Base-by-base conservation (phyloP, 352 stramenopile genomes). In the Nothophytophthora sp. region DNA sequence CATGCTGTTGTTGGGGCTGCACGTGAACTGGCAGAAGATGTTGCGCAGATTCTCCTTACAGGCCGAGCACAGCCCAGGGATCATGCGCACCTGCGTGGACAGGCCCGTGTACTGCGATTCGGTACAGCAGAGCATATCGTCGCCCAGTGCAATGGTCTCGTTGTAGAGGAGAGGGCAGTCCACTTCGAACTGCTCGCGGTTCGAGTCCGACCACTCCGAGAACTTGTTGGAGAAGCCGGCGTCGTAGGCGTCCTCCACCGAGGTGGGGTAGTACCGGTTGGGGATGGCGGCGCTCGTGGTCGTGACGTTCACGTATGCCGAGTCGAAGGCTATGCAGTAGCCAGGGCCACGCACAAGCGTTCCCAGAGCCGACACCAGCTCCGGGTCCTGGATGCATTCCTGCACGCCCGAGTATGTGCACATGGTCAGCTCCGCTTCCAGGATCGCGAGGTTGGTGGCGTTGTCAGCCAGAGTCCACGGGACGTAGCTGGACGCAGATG, bases 1-100 rank as follows among this genome's bases (percentile, higher is more conserved):
- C 41, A 83, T 61, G 9, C 69, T 78, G 60, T 88, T 84, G 62
- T 78, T 84, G 13, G 76, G 76, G 47, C 68, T 82, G 55, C 76
- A 88, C 22, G 76, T 75, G 47, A 84, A 79, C 41, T 82, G 69
- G 34, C 76, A 88, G 49, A 76, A 84, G 19, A 86, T 66, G 55
- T 88, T 84, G 50, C 74, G 76, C 48, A 88, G 61, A 32, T 86
- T 82, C 30, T 81, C 60, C 55, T 88, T 86, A 42, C 74, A 86
- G 8, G 73, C 52, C 12, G 73, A 74, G 44, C 76, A 88, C 24
- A 77, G 52, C 10, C 76, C 74, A 2, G 67, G 63, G 35, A 88
- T 84, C 74, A 81, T 81, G 4, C 67, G 69, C 16, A 85, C 69
- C 42, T 88, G 77, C 10, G 70, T 79, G 13, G 71, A 69, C 35